Conservation (phyloP, 2,329 filamentous ascomycete species). For the Cladosporium cucumerinum region DNA sequence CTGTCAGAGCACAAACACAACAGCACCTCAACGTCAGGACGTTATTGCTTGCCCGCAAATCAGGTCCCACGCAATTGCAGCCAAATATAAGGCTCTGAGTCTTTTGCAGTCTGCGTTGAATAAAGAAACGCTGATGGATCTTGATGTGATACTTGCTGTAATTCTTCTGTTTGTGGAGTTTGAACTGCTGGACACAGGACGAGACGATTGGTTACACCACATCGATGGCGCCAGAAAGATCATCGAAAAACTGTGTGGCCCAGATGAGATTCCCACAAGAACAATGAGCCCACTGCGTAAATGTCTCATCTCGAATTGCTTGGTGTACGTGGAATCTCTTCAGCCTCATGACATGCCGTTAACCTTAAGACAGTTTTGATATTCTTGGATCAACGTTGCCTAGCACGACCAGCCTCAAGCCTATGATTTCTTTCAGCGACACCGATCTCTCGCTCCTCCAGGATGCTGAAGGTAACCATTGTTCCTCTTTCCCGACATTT, state of each 20-base stretch:
- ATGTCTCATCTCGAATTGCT: constrained; percentile 35
- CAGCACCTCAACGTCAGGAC: background rate
- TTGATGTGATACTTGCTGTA: constrained; percentile 45
- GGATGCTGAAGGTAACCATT: constrained; percentile 41
- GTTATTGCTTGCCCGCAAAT: background rate
- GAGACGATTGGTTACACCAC: constrained; percentile 51
- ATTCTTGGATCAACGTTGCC: constrained; percentile 14
- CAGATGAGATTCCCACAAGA: constrained; percentile 25
- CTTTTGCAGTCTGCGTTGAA: constrained; percentile 6
- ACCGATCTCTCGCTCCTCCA: constrained; percentile 36
- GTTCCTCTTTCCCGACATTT: constrained; percentile 37
- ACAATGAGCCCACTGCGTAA: constrained; percentile 35
- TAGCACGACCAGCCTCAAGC: background rate
- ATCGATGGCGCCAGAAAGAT: constrained; percentile 50
- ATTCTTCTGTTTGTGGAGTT: constrained; percentile 51
- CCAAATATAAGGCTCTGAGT: constrained; percentile 5
- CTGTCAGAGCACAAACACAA: background rate
- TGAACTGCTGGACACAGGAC: constrained; percentile 50
- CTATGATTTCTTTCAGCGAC: constrained; percentile 19
- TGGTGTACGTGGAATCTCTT: constrained; percentile 27
- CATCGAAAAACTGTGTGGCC: constrained; percentile 39
- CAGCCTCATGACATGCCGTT: background rate
- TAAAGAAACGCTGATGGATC: constrained; percentile 30
- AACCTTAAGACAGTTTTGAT: constrained; percentile 4
- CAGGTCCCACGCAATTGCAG: constrained; percentile 1